Evolutionary conservation across 192 early-diverging fungal species (phyloP).

Genomic region (Podila clonocystis): DNA sequence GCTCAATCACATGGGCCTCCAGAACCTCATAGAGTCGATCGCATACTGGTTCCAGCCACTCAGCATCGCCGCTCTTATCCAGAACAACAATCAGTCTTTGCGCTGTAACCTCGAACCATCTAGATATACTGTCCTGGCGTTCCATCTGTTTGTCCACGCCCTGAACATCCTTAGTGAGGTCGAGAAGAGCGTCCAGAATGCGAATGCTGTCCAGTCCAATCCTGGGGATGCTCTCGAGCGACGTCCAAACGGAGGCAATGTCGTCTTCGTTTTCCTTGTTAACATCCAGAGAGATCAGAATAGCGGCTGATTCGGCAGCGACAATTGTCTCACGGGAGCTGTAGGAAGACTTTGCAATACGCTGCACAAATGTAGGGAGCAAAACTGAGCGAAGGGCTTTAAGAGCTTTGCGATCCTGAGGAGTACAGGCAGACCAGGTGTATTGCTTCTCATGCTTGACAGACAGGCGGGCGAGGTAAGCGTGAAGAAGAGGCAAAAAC

Average conservation of each 20-base stretch:
- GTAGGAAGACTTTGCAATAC: slow-evolving; percentile 7
- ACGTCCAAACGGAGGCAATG: slow-evolving; percentile 13
- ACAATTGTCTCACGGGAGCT: slow-evolving; percentile 10
- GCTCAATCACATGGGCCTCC: slow-evolving; percentile 35
- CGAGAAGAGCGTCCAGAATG: slow-evolving; percentile 21
- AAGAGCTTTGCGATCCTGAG: slow-evolving; percentile 33
- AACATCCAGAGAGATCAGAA: slow-evolving; percentile 27
- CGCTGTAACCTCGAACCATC: slow-evolving; percentile 38
- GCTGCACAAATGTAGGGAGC: slow-evolving; percentile 17
- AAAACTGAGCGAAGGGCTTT: slow-evolving; percentile 12
- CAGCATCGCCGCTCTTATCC: slow-evolving; percentile 34
- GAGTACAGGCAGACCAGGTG: slow-evolving; percentile 28
- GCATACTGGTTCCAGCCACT: slow-evolving; percentile 44
- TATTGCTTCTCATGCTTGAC: not conserved
- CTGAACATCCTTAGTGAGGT: slow-evolving; percentile 8
- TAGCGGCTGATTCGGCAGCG: slow-evolving; percentile 18
- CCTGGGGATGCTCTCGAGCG: slow-evolving; percentile 29
- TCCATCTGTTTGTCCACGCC: slow-evolving; percentile 12
- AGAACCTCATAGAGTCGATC: slow-evolving; percentile 30
- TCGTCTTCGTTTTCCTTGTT: slow-evolving; percentile 12
- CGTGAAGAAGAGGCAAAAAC: slow-evolving; percentile 26
- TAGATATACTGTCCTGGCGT: slow-evolving; percentile 24
- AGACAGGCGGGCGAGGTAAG: slow-evolving; percentile 27
- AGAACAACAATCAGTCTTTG: slow-evolving; percentile 23
- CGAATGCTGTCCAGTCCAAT: slow-evolving; percentile 30